Base-by-base conservation (phyloP, 2,329 filamentous ascomycete species). In the Canariomyces notabilis region DNA sequence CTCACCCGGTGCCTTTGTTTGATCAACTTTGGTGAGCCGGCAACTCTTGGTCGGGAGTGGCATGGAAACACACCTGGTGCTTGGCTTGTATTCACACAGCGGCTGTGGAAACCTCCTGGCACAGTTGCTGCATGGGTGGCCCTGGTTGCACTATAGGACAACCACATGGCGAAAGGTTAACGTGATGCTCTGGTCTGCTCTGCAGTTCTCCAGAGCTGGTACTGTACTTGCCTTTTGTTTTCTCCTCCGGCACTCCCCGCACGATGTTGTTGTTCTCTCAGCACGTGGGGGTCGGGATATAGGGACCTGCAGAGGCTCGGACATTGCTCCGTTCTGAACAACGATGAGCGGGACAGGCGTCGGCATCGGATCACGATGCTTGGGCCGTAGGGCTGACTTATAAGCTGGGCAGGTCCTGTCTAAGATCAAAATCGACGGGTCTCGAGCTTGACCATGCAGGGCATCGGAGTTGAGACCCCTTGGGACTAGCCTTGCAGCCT, bases 61-160 rank as follows among this genome's bases (percentile, higher is more conserved):
- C 6, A 2, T 29, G 22, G 20, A 2, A 14, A 51, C 56, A 19
- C 43, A 56, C 57, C 56, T 59, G 44, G 26, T 50, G 31, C 36
- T 53, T 3, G 50, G 35, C 37, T 50, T 65, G 52, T 79, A 79
- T 52, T 75, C 67, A 57, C 75, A 79, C 6, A 63, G 55, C 1
- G 74, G 74, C 42, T 70, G 72, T 0, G 75, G 75, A 50, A 74
- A 78, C 22, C 75, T 67, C 31, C 75, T 70, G 19, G 67, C 62
- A 52, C 75, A 79, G 55, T 78, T 76, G 35, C 69, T 70, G 60
- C 75, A 78, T 12, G 75, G 75, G 22, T 74, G 72, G 20, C 70
- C 68, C 54, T 76, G 73, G 53, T 76, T 74, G 57, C 75, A 79
- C 75, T 78, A 37, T 20, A 15, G 31, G 14, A 37, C n/a, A n/a